Percentiles rank a stretch among this genome's conserved stretches.
Evolutionary conservation across 352 stramenopile genomes (phyloP).

Genomic region (Globisporangium iwayamae): DNA sequence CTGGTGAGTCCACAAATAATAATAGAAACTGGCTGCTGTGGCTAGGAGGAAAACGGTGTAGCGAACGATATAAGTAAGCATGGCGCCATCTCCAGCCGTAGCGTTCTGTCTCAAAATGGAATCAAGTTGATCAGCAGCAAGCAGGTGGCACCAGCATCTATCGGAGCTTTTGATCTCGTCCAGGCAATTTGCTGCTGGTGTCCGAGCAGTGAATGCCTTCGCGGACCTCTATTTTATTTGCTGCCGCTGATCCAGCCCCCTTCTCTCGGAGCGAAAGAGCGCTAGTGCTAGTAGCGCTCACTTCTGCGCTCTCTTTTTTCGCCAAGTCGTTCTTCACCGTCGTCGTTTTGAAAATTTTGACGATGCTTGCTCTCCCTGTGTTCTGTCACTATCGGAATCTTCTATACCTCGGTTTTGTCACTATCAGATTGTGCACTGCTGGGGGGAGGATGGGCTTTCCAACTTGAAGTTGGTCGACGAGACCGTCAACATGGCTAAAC

Average conservation of each 20-base stretch:
- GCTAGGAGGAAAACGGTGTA: neutral
- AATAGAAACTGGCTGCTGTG: neutral
- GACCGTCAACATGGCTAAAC: conserved; percentile 1
- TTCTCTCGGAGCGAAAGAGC: neutral
- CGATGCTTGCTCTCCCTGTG: neutral
- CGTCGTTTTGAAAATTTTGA: neutral
- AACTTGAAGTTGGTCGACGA: neutral
- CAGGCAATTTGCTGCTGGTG: too few species aligned
- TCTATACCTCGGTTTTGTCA: neutral
- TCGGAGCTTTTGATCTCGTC: too few species aligned
- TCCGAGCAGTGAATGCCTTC: too few species aligned
- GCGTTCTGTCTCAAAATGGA: neutral
- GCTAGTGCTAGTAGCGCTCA: neutral
- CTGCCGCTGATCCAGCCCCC: neutral
- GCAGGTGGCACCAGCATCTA: too few species aligned
- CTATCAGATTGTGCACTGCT: neutral
- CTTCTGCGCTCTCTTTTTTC: neutral
- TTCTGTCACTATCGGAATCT: neutral
- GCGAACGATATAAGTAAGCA: neutral
- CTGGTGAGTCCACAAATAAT: neutral
- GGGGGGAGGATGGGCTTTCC: neutral
- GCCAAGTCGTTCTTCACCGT: neutral
- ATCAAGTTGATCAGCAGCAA: neutral
- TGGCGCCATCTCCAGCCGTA: neutral
- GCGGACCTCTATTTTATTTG: neutral